phyloP scores from a whole-genome alignment of 805 yeast species.

The Lipomyces japonicus region DNA sequence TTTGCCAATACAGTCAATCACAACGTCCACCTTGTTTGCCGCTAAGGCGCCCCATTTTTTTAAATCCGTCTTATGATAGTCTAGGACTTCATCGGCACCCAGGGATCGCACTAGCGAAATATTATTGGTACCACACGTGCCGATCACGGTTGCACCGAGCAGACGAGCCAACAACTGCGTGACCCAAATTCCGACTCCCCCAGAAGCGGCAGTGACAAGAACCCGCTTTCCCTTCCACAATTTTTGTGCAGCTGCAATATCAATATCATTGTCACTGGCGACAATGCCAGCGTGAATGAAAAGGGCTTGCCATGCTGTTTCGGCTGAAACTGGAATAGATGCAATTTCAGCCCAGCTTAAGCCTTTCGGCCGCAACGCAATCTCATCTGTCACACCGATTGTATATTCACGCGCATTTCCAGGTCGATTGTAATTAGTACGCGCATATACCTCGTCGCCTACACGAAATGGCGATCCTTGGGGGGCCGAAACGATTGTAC shows the following conservation, averaged over 20 bases:
- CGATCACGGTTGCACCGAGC: slow-evolving; percentile 2
- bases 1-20: slow-evolving; percentile 1
- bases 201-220: slow-evolving; percentile 4
- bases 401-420: slow-evolving; percentile 3
- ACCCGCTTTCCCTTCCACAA: slow-evolving; percentile 3
- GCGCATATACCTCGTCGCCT: slow-evolving; percentile 1
- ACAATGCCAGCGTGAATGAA: slow-evolving; percentile 2
- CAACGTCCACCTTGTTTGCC: slow-evolving; percentile 1
- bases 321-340: neutral
- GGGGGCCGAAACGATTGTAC: slow-evolving; percentile 4
- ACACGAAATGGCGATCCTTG: neutral
- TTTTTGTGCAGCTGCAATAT: neutral
- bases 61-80: slow-evolving; percentile 1
- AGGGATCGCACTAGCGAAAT: slow-evolving; percentile 1
- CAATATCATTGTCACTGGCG: neutral
- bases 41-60: neutral
- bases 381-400: slow-evolving; percentile 1
- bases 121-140: slow-evolving; percentile 3
- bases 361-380: slow-evolving; percentile 2
- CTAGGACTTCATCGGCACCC: slow-evolving; percentile 8
- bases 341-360: slow-evolving; percentile 2
- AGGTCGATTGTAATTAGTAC: slow-evolving; percentile 1
- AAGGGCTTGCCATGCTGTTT: slow-evolving; percentile 7
- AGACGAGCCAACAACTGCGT: neutral
- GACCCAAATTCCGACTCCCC: slow-evolving; percentile 4